Evolutionary conservation across 2,329 filamentous ascomycete species (phyloP), one percentile per base, ranked within the genome.

Genomic region (Xylariaceae sp.): DNA sequence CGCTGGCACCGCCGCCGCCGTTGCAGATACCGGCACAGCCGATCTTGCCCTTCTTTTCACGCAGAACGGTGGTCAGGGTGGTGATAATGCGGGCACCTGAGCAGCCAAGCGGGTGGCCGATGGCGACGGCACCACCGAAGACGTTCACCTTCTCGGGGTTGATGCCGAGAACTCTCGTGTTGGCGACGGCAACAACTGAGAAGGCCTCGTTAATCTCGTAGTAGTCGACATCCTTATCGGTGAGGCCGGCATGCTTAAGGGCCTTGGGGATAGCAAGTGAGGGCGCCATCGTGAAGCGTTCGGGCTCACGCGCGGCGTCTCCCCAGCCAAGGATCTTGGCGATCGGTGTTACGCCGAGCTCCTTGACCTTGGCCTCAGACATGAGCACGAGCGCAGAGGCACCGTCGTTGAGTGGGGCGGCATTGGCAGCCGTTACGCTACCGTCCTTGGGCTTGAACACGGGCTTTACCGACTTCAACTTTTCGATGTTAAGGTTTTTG

Each of bases 151-250:
- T 95, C 56, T 92, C 88, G 61, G 88, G 81, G 60, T 79, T 78
- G 53, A 99, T 76, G 58, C 79, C 80, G 39, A 99, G 84, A 51
- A 97, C 73, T 83, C 99, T 96, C 76, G 96, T 85, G 79, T 99
- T 99, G 63, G 94, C 92, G 49, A 99, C 81, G 37, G 94, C 90
- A 60, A 99, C 94, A 47, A 96, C 94, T 59, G 89, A 94, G 80
- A 99, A 99, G 40, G 94, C 94, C 80, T 99, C 94, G 79, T 99
- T 99, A 80, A 99, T 96, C 80, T 99, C 94, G 73, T 94, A 99
- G 65, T 85, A 94, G 68, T 97, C 92, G 54, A 99, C 80, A 55
- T 89, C 80, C 60, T 86, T 83, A 63, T 85, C 80, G 53, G 84
- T 81, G 58, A 99, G 76, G 59, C 89, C 88, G 57, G 94, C 94